phyloP scores from a whole-genome alignment of 73 alveolate genomes.

The Blepharisma stoltei region DNA sequence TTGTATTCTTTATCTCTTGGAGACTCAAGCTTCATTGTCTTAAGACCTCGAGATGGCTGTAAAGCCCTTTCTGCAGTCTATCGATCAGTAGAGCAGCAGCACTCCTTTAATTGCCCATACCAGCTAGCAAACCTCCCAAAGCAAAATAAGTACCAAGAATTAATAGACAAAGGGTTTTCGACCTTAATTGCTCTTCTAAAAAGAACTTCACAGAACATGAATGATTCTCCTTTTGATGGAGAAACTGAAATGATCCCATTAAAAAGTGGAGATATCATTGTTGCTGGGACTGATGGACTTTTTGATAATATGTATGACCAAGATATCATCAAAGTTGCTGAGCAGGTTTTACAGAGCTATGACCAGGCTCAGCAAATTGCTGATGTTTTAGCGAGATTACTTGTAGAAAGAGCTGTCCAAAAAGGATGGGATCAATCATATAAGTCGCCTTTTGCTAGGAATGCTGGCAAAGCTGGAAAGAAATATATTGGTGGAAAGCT shows the following conservation, averaged over 20 bases:
- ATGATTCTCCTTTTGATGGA: constrained; percentile 53
- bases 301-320: constrained; percentile 46
- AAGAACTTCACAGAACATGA: constrained; percentile 34
- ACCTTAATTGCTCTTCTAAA: constrained; percentile 19
- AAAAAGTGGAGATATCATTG: constrained; percentile 52
- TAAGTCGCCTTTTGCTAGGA: constrained; percentile 27
- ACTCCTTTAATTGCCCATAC: constrained; percentile 25
- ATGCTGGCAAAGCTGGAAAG: constrained; percentile 27
- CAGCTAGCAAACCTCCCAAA: constrained; percentile 36
- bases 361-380: background rate
- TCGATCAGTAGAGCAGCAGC: constrained; percentile 17
- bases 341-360: background rate
- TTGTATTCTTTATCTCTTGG: constrained; percentile 21
- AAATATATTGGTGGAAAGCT: constrained; percentile 25
- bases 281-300: constrained; percentile 56
- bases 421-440: constrained; percentile 14
- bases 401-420: constrained; percentile 14
- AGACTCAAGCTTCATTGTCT: background rate
- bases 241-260: constrained; percentile 40
- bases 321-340: constrained; percentile 38
- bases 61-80: background rate
- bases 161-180: constrained; percentile 21
- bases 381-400: background rate
- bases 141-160: constrained; percentile 16
- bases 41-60: constrained; percentile 13